Evolutionary conservation across 805 yeast genomes (phyloP), one percentile per base, ranked within the genome.

Genomic region (Blastobotrys mokoenaii): DNA sequence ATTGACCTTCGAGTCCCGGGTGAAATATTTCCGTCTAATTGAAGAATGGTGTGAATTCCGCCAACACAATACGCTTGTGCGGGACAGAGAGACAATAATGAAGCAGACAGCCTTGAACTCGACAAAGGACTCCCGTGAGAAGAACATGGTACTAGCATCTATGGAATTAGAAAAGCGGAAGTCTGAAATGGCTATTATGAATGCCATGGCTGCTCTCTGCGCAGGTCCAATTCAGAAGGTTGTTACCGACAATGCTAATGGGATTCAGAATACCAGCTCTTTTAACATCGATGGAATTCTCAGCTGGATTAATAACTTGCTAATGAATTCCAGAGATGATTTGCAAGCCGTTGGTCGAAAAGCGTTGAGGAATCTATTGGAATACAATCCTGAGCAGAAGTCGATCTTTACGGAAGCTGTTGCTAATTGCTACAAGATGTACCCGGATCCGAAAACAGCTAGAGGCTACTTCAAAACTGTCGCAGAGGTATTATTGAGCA

Each of bases 11-110:
- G 87, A 82, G 52, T 90, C 88, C 2, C 70, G 96, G 44, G 79
- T 84, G 27, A 82, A 85, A 2, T 84, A 94, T 50, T 89, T 87
- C 66, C 77, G 80, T 39, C 82, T 77, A 56, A 67, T 93, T 46
- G 89, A 84, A 52, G 95, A 86, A 60, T 93, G 99, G 99, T 88
- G 96, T 61, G 95, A 95, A 0, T 79, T 77, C 62, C 97, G 97
- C 2, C 80, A 77, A 43, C 69, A 79, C 18, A 72, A 77, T 7
- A 58, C 69, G 1, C 57, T 80, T 1, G 76, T 87, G 2, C 79
- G 77, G 27, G 83, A 82, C 36, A 69, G 96, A 38, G 87, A 87
- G 51, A 60, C 66, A 1, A 81, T 81, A 78, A 70, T 77, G 67
- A 44, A 70, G 15, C 55, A 59, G 10, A 52, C 58, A 0, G 66